Evolutionary conservation across 2,329 filamentous ascomycete species (phyloP).

Genomic region (Lasiodiplodia hormozganensis): DNA sequence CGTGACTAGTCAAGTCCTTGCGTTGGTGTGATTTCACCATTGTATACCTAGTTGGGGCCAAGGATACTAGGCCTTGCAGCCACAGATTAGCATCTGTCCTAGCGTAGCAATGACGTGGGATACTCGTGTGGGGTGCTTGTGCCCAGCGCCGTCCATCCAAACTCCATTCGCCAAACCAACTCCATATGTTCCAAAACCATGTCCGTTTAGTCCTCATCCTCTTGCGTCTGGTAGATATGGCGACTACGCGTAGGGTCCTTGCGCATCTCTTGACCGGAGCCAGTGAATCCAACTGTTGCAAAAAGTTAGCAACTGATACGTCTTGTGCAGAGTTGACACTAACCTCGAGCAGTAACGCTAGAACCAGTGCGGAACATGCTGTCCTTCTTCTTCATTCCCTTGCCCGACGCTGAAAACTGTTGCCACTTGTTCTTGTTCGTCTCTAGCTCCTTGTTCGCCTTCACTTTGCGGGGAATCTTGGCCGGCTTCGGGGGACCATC

Average conservation of each 20-base stretch:
- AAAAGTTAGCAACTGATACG: slow-evolving; percentile 36
- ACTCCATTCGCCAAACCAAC: slow-evolving; percentile 27
- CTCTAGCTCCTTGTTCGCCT: slow-evolving; percentile 91
- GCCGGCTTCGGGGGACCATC: slow-evolving; percentile 65
- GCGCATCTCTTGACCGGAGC: slow-evolving; percentile 93
- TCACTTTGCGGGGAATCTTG: slow-evolving; percentile 78
- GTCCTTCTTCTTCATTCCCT: slow-evolving; percentile 77
- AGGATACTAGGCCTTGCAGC: slow-evolving; percentile 26
- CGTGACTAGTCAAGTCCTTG: slow-evolving; percentile 8
- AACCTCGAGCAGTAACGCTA: slow-evolving; percentile 84
- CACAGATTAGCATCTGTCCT: slow-evolving; percentile 26
- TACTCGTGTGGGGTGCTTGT: slow-evolving; percentile 15
- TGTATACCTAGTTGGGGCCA: slow-evolving; percentile 18
- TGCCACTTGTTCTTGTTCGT: slow-evolving; percentile 94
- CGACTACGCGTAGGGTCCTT: slow-evolving; percentile 78
- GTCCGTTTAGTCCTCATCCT: slow-evolving; percentile 21
- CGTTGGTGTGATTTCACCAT: slow-evolving; percentile 3
- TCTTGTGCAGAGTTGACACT: slow-evolving; percentile 24
- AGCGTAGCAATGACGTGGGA: slow-evolving; percentile 11
- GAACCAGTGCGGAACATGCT: slow-evolving; percentile 97
- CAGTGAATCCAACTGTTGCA: slow-evolving; percentile 87
- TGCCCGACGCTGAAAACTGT: slow-evolving; percentile 79
- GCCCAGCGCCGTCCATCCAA: slow-evolving; percentile 3
- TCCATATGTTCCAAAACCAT: background rate
- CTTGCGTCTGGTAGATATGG: slow-evolving; percentile 24